Evolutionary conservation across 148 eudicot genomes (phyloP), one percentile per base, ranked within the genome.

Genomic region (Rhododendron mucronatum): DNA sequence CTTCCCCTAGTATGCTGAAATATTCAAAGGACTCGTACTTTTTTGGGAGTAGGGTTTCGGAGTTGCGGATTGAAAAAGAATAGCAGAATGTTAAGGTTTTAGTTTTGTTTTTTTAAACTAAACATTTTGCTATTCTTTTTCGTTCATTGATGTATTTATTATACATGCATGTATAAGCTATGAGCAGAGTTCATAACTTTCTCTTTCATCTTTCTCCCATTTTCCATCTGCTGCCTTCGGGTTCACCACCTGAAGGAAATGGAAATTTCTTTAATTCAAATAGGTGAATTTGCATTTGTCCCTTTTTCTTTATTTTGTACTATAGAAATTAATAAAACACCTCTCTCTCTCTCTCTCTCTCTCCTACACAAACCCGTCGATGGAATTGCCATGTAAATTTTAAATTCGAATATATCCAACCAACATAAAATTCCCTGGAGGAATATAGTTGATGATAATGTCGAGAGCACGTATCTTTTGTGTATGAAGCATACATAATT

Each of bases 381-480:
- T 67, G 73, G 35, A 26, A 33, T 37, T 74, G 44, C 2, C 33
- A n/a, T 10, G 33, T n/a, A 69, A 69, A 1, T n/a, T 11, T 69
- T 30, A 37, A 76, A 37, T 41, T 20, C 12, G 14, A 39, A 76
- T 39, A 20, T 76, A 21, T 76, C 12, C 30, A 77, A 44, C 39
- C 13, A 69, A 26, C 75, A 69, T 12, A 69, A 69, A 78, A 44
- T 78, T 78, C 81, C 14, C 9, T 78, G 55, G 55, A 47, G 81
- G 39, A 61, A 37, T 47, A 82, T 14, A 75, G 14, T 21, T 83
- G 78, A 83, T 50, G 80, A 84, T 74, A 84, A 51, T 44, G 55
- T 69, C 39, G 10, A 35, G 12, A 33, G 51, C 71, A 6, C 11
- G 76, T 11, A 26, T 63, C 37, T 61, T 63, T 63, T 9, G 39